These are phyloP conservation scores for Paraurostyla sp. DNA, from an alignment of 73 alveolate genomes.

Conservation along the genomic window DNA sequence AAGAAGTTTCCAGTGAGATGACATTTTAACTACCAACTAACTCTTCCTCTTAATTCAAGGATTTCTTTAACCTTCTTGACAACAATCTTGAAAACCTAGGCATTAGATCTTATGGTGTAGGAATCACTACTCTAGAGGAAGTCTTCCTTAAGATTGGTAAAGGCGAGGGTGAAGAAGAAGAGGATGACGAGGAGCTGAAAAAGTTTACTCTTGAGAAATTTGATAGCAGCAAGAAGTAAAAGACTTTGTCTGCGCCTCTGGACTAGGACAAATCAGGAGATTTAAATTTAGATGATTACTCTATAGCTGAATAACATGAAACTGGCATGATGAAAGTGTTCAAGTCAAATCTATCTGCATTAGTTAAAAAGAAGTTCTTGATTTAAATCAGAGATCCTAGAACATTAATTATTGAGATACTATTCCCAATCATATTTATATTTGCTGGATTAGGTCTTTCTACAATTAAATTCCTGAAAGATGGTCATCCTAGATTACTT, in stretches of 20 bases:
- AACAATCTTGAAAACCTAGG: slow-evolving; percentile 72
- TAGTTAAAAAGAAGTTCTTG: slow-evolving; percentile 76
- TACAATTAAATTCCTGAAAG: slow-evolving; percentile 4
- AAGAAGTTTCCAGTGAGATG: slow-evolving; percentile 80
- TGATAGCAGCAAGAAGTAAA: not conserved
- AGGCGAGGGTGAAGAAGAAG: slow-evolving; percentile 69
- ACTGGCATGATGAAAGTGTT: not conserved
- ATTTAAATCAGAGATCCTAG: slow-evolving; percentile 82
- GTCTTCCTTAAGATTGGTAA: slow-evolving; percentile 83
- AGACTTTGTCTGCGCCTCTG: not conserved
- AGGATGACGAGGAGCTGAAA: slow-evolving; percentile 46
- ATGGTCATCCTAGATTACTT: slow-evolving; percentile 25
- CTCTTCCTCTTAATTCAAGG: slow-evolving; percentile 73
- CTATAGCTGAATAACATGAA: slow-evolving; percentile 58
- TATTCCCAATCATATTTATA: slow-evolving; percentile 86
- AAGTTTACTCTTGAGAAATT: slow-evolving; percentile 1
- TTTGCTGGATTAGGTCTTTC: slow-evolving; percentile 76
- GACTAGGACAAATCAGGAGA: not conserved
- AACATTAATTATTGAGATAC: slow-evolving; percentile 81
- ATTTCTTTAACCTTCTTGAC: slow-evolving; percentile 88
- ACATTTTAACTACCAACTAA: slow-evolving; percentile 82
- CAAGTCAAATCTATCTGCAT: slow-evolving; percentile 75
- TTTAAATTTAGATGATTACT: slow-evolving; percentile 11
- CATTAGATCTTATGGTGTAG: slow-evolving; percentile 91
- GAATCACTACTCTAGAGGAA: slow-evolving; percentile 88